Evolutionary conservation across 345 rosid species (phyloP).

Genomic region (Cardamine chenopodiifolia): DNA sequence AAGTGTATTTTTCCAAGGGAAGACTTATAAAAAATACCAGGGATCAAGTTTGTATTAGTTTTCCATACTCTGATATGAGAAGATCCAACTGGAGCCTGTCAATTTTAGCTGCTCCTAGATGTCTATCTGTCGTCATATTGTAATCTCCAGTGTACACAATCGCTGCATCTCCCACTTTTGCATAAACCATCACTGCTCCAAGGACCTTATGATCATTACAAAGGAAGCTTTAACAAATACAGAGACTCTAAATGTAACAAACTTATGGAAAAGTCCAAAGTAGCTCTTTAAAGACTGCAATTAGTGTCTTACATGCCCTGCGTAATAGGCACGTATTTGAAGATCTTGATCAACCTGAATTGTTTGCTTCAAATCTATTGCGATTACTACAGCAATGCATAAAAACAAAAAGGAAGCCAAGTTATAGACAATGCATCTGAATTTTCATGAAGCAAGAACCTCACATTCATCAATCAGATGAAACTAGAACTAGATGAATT

Average conservation of each 20-base stretch:
- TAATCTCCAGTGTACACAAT: slow-evolving; percentile 96
- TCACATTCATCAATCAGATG: slow-evolving; percentile 1
- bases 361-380: slow-evolving; percentile 92
- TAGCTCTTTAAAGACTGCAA: slow-evolving; percentile 5
- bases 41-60: slow-evolving; percentile 5
- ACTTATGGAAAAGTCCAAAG: neutral
- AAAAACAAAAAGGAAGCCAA: slow-evolving; percentile 2
- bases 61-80: slow-evolving; percentile 85
- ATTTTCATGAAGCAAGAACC: neutral
- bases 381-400: slow-evolving; percentile 54
- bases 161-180: slow-evolving; percentile 83
- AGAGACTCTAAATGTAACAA: neutral
- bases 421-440: slow-evolving; percentile 21
- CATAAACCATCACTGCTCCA: slow-evolving; percentile 99
- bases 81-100: slow-evolving; percentile 82
- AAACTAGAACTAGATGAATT: neutral
- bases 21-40: neutral
- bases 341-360: slow-evolving; percentile 88
- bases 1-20: neutral
- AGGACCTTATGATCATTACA: slow-evolving; percentile 56
- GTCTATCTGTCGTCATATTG: slow-evolving; percentile 98
- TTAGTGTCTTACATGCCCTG: slow-evolving; percentile 80
- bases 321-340: slow-evolving; percentile 90
- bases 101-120: slow-evolving; percentile 97
- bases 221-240: slow-evolving; percentile 10